Percentiles rank a stretch among this genome's conserved stretches.
Conservation (phyloP, 176 grass and related monocot species). For the Juncus inflexus region DNA sequence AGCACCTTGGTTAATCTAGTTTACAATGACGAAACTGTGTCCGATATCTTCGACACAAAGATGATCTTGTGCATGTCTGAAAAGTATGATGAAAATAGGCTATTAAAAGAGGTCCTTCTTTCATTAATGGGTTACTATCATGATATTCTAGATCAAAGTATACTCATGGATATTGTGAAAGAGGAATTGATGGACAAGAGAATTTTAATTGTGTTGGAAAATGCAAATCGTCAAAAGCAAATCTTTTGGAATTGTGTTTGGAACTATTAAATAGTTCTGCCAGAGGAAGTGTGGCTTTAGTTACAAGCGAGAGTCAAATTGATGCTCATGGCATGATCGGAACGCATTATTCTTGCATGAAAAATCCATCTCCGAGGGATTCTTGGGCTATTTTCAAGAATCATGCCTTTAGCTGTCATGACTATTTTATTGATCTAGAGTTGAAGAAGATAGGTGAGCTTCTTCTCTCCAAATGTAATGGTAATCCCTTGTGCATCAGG, state of each 20-base stretch:
- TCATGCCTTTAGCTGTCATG: neutral
- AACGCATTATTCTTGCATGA: neutral
- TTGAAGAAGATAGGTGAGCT: neutral
- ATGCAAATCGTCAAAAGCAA: conserved; percentile 16
- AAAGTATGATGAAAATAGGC: neutral
- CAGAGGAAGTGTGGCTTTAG: conserved; percentile 17
- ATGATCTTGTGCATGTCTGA: conserved; percentile 25
- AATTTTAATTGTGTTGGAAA: conserved; percentile 28
- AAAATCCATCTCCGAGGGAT: conserved; percentile 17
- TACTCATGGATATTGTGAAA: conserved; percentile 11
- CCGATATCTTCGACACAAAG: conserved; percentile 21
- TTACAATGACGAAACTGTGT: conserved; percentile 19
- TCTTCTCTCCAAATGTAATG: neutral
- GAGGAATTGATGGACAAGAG: conserved; percentile 11
- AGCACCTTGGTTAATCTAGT: conserved; percentile 21
- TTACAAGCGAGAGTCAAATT: neutral
- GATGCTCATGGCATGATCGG: neutral
- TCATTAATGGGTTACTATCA: neutral
- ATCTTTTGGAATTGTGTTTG: neutral
- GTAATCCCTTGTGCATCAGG: neutral
- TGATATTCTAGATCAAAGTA: neutral
- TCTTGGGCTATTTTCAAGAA: conserved; percentile 4
- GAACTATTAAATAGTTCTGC: conserved; percentile 6
- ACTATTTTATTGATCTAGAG: neutral
- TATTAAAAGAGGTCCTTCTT: conserved; percentile 17